Conservation (phyloP, 2,329 filamentous ascomycete genomes). For the Lachnellula arida region DNA sequence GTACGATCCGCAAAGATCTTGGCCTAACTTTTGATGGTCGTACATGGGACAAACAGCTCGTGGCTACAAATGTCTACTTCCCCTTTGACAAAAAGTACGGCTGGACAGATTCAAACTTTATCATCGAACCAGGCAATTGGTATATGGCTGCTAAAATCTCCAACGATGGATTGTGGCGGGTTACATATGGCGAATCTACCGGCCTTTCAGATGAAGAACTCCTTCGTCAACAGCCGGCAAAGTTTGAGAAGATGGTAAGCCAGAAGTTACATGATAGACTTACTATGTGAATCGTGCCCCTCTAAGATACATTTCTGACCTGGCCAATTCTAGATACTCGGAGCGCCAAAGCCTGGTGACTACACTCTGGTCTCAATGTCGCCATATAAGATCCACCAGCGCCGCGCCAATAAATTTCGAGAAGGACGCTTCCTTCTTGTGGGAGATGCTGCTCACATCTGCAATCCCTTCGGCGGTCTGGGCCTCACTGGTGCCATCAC, state of each 20-base stretch:
- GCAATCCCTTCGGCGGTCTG: constrained; percentile 53
- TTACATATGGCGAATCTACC: constrained; percentile 56
- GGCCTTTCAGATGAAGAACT: constrained; percentile 51
- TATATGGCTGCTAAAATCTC: constrained; percentile 58
- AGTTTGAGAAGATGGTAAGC: constrained; percentile 45
- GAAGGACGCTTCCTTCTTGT: constrained; percentile 42
- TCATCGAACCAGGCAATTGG: constrained; percentile 58
- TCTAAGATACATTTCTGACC: no score
- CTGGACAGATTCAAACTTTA: constrained; percentile 50
- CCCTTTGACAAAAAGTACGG: constrained; percentile 52
- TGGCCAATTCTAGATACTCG: constrained; percentile 29
- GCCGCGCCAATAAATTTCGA: constrained; percentile 41
- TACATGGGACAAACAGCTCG: constrained; percentile 32
- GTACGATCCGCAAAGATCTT: constrained; percentile 42
- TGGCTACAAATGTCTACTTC: constrained; percentile 58
- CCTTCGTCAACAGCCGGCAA: constrained; percentile 45
- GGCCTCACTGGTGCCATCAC: constrained; percentile 60
- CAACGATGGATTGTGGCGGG: constrained; percentile 53
- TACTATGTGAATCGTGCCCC: no score
- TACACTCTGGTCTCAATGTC: constrained; percentile 51
- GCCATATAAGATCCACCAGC: constrained; percentile 46
- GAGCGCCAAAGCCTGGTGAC: constrained; percentile 50
- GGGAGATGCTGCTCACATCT: constrained; percentile 46
- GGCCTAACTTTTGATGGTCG: constrained; percentile 41
- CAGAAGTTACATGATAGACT: no score